Conservation (phyloP, 805 yeast species). For the Teunomyces atbi region DNA sequence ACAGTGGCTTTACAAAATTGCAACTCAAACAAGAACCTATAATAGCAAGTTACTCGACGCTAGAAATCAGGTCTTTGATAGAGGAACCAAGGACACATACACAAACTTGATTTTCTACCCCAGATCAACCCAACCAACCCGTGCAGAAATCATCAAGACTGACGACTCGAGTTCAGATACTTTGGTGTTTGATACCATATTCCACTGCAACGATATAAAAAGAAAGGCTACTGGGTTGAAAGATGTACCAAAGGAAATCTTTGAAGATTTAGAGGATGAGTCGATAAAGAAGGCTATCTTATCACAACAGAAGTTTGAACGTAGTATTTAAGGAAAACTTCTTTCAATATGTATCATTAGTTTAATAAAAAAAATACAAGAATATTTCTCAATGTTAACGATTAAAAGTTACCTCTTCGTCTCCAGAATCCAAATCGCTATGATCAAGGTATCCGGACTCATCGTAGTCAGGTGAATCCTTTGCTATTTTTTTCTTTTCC, state of each 20-base stretch:
- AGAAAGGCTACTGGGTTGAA: conserved; percentile 62
- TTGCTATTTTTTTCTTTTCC: conserved; percentile 31
- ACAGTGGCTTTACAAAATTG: conserved; percentile 84
- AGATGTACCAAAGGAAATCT: conserved; percentile 56
- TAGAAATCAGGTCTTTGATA: conserved; percentile 52
- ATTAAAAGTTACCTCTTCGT: conserved; percentile 14
- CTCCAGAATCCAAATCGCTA: conserved; percentile 16
- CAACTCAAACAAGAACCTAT: conserved; percentile 69
- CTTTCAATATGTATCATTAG: conserved; percentile 10
- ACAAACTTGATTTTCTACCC: conserved; percentile 84
- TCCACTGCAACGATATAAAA: conserved; percentile 46
- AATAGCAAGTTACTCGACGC: conserved; percentile 61
- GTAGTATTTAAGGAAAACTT: conserved; percentile 8
- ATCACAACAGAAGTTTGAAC: conserved; percentile 57
- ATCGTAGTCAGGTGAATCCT: conserved; percentile 13
- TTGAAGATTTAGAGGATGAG: conserved; percentile 48
- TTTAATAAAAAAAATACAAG: neutral
- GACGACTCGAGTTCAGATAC: conserved; percentile 23
- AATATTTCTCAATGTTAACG: neutral
- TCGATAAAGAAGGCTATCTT: conserved; percentile 59
- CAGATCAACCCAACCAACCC: conserved; percentile 66
- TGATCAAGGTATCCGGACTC: conserved; percentile 11
- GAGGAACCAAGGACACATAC: conserved; percentile 75
- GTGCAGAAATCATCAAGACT: conserved; percentile 27
- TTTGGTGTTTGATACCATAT: conserved; percentile 46